These are phyloP conservation scores for Cicer pinnatifidum DNA, from an alignment of 306 rosid species.

Conservation along the genomic window DNA sequence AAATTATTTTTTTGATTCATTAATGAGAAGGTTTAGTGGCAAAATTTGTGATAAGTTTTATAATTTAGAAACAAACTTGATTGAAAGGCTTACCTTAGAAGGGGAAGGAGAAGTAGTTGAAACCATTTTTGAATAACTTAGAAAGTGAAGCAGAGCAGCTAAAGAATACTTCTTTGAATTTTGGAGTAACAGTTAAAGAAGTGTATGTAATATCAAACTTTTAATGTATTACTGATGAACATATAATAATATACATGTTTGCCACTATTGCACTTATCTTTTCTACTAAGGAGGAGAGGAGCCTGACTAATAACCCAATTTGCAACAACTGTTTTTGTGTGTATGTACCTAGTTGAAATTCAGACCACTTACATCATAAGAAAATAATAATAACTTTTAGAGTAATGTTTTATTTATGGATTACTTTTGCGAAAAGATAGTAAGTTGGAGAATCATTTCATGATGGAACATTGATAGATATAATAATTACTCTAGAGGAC, in stretches of 20 bases:
- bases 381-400: conserved; percentile 37
- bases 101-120: conserved; percentile 63
- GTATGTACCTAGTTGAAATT: conserved; percentile 23
- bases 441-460: conserved; percentile 24
- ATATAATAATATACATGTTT: conserved; percentile 10
- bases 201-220: not conserved
- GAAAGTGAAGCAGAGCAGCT: conserved; percentile 21
- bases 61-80: not conserved
- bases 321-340: conserved; percentile 9
- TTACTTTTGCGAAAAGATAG: conserved; percentile 25
- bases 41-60: not conserved
- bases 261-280: conserved; percentile 39
- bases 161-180: conserved; percentile 36
- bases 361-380: conserved; percentile 40
- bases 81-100: conserved; percentile 43
- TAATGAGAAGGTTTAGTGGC: not conserved
- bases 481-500: not conserved
- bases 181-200: conserved; percentile 13
- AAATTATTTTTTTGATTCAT: not conserved
- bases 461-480: conserved; percentile 7
- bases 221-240: conserved; percentile 31
- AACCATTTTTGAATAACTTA: conserved; percentile 51
- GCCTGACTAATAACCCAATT: conserved; percentile 8
- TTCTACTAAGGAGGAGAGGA: not conserved
- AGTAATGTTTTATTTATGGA: not conserved